These are phyloP conservation scores for Bipolaris cookei DNA, from an alignment of 2,329 filamentous ascomycete genomes.

Conservation along the genomic window DNA sequence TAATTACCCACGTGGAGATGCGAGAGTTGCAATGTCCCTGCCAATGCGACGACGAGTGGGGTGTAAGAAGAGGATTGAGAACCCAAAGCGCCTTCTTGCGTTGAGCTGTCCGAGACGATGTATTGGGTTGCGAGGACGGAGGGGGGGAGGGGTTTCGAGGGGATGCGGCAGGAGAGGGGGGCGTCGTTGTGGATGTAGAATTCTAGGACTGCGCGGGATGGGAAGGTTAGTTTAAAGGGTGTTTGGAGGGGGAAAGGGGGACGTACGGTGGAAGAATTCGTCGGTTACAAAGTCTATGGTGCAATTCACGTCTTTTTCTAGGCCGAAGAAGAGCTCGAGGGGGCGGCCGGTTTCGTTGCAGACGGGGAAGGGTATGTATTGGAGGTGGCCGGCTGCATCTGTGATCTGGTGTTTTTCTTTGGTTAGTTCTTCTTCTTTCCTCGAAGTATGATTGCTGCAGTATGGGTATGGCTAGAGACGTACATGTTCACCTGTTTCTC, in stretches of 20 bases:
- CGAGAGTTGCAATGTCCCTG: slow-evolving; percentile 84
- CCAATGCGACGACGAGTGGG: slow-evolving; percentile 85
- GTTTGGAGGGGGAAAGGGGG: no score
- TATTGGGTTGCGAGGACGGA: slow-evolving; percentile 43
- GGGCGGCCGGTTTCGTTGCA: slow-evolving; percentile 88
- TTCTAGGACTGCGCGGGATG: slow-evolving; percentile 80
- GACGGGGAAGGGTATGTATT: slow-evolving; percentile 88
- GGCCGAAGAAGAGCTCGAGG: slow-evolving; percentile 84
- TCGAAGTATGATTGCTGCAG: not conserved
- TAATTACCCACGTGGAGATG: slow-evolving; percentile 87
- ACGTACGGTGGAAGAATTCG: slow-evolving; percentile 72
- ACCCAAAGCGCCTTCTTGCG: slow-evolving; percentile 47
- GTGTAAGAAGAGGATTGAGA: slow-evolving; percentile 62
- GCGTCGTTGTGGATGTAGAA: slow-evolving; percentile 99
- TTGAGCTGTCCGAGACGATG: slow-evolving; percentile 48
- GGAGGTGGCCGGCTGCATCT: slow-evolving; percentile 77
- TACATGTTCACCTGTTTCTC: slow-evolving; percentile 84
- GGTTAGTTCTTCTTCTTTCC: not conserved
- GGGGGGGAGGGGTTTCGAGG: slow-evolving; percentile 69
- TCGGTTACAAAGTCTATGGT: slow-evolving; percentile 79
- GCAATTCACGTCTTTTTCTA: slow-evolving; percentile 81
- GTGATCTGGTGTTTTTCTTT: slow-evolving; percentile 61
- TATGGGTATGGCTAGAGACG: slow-evolving; percentile 20
- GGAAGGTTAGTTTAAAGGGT: not conserved
- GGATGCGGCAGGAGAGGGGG: slow-evolving; percentile 87